A percentile compares a stretch with the other conserved stretches of the same genome.
These are phyloP conservation scores for Psilocybe tampanensis DNA, from an alignment of 768 basidiomycete species.

Conservation along the genomic window DNA sequence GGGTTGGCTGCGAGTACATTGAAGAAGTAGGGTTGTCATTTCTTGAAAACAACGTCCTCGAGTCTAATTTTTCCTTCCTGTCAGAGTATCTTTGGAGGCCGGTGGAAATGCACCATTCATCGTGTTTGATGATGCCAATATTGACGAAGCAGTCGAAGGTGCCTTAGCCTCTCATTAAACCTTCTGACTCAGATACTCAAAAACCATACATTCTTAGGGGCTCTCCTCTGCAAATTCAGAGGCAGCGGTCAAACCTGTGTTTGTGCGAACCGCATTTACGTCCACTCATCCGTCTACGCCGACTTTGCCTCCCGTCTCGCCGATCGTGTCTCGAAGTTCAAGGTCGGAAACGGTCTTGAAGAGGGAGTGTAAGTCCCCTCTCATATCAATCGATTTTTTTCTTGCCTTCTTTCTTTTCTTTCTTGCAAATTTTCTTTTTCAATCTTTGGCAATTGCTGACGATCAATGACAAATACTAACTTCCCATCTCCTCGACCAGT, in stretches of 20 bases:
- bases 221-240: constrained; percentile 80
- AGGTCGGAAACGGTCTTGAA: constrained; percentile 87
- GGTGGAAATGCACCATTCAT: constrained; percentile 97
- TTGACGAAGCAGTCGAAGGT: constrained; percentile 91
- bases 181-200: constrained; percentile 6
- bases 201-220: constrained; percentile 42
- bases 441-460: too few relatives aligned
- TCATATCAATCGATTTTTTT: too few relatives aligned
- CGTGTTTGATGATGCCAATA: constrained; percentile 94
- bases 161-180: constrained; percentile 7
- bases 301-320: constrained; percentile 89
- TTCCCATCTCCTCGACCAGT: constrained; percentile 33
- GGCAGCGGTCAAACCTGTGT: constrained; percentile 82
- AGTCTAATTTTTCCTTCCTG: constrained; percentile 4
- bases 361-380: constrained; percentile 61
- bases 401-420: too few relatives aligned
- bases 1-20: constrained; percentile 73
- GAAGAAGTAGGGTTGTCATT: constrained; percentile 69
- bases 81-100: constrained; percentile 77
- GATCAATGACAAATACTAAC: not conserved
- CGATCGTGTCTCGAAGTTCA: constrained; percentile 80
- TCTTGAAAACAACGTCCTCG: not conserved
- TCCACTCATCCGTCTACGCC: constrained; percentile 89
- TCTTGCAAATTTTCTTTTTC: too few relatives aligned
- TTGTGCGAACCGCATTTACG: constrained; percentile 90